These are phyloP conservation scores for Udeniomyces megalosporus DNA, from an alignment of 768 basidiomycete species.

Conservation along the genomic window DNA sequence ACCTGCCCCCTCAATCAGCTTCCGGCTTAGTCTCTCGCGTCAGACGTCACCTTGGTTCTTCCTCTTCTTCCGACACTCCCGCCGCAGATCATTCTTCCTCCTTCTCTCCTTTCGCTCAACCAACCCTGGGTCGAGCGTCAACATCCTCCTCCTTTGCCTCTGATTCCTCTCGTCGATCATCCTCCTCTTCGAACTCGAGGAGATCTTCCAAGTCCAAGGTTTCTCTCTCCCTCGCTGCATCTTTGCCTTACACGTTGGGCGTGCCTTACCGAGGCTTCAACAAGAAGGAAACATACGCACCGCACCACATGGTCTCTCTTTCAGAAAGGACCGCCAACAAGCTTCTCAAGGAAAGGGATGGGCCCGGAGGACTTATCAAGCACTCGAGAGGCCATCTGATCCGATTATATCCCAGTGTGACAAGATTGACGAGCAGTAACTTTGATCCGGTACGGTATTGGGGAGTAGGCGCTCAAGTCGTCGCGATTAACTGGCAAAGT, in stretches of 20 bases:
- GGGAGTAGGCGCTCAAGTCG: conserved; percentile 74
- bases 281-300: conserved; percentile 65
- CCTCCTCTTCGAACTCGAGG: conserved; percentile 17
- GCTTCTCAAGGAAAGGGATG: conserved; percentile 45
- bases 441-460: conserved; percentile 79
- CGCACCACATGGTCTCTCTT: conserved; percentile 83
- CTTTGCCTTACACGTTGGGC: conserved; percentile 87
- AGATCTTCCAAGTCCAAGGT: conserved; percentile 13
- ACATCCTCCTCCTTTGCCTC: conserved; percentile 19
- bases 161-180: conserved; percentile 19
- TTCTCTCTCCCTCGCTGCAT: conserved; percentile 52
- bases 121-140: not conserved
- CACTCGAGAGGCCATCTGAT: conserved; percentile 72
- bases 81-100: not conserved
- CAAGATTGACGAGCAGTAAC: conserved; percentile 64
- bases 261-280: conserved; percentile 87
- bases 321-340: conserved; percentile 69
- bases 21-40: not conserved
- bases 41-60: not conserved
- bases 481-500: conserved; percentile 96
- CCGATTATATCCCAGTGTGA: conserved; percentile 72
- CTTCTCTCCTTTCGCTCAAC: not conserved
- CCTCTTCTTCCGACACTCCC: conserved; percentile 1
- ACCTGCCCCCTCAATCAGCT: too few relatives aligned
- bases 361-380: conserved; percentile 44